A percentile compares a stretch with the other conserved stretches of the same genome.
phyloP scores from a whole-genome alignment of 192 early-diverging fungal species.

The Backusella luteola region DNA sequence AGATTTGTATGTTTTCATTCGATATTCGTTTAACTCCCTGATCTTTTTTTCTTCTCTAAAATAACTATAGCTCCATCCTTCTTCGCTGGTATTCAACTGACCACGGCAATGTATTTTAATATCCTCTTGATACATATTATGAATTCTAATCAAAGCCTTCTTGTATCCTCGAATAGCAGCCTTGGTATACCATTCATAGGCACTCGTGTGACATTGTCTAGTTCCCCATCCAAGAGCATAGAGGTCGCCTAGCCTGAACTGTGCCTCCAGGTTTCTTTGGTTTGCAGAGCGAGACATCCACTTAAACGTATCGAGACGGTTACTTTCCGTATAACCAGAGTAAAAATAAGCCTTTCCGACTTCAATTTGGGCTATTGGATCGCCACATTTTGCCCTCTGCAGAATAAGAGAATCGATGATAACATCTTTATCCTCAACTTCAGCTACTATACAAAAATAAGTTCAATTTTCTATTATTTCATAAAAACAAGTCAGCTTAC shows the following conservation, averaged over 20 bases:
- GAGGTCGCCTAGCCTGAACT: not conserved
- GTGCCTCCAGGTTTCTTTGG: not conserved
- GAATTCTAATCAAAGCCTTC: not conserved
- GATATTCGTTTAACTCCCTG: not conserved
- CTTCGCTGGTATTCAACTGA: not conserved
- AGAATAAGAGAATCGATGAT: not conserved
- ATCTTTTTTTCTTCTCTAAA: not conserved
- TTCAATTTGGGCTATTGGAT: not conserved
- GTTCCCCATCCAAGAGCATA: not conserved
- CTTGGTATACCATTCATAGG: not conserved
- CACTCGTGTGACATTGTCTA: not conserved
- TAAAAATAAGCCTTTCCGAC: not conserved
- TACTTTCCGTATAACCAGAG: not conserved
- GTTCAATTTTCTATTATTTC: not conserved
- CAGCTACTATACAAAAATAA: not conserved
- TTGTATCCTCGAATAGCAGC: not conserved
- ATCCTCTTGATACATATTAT: not conserved
- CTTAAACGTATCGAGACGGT: not conserved
- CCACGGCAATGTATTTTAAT: not conserved
- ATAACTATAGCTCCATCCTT: fast-evolving
- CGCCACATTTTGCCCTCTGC: not conserved
- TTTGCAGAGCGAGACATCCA: not conserved
- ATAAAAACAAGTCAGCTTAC: too few relatives aligned
- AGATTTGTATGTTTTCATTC: not conserved
- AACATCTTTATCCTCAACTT: not conserved